Base-by-base conservation (phyloP, 257 asterid species). In the Salvia miltiorrhiza region DNA sequence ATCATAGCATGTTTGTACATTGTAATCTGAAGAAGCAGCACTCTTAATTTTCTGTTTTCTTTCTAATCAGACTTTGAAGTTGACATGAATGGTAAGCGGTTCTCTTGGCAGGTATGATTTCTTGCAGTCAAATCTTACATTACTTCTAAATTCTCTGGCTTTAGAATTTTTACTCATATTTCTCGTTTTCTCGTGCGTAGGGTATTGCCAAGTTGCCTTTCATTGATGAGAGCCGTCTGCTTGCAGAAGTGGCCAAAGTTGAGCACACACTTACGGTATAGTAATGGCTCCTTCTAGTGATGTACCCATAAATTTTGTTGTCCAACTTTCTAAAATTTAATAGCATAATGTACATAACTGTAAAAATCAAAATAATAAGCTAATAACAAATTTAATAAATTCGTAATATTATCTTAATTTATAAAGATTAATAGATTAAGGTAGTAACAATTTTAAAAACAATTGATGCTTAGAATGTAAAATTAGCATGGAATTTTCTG, bases 201-300 rank as follows among this genome's bases (percentile, higher is more conserved):
- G 99, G 99, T 55, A 74, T 93, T 75, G 99, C 97, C 62, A 93
- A 93, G 72, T 77, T 93, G 80, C 99, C 99, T 58, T 93, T 93
- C 82, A 93, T 93, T 77, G 97, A 90, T 78, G 97, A 90, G 81
- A 62, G 48, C 24, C 96, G 98, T 72, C 92, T 93, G 69, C 96
- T 93, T 63, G 82, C 85, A 2, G 98, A 93, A 80, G 98, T 93
- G 68, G 88, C 84, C 61, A 90, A 90, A 77, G 39, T 93, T 67
- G 98, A 93, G 80, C 87, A 87, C 74, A 93, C 97, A n/a, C 89
- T 90, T 47, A 87, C 95, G 86, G 98, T 93, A 80, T 17, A 13
- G 28, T 26, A 55, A 17, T 45, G 12, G 24, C 43, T 57, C 13
- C 45, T 62, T 74, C 33, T 30, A 67, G 17, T 54, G 39, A 54